These are phyloP conservation scores for Jacaranda copaia DNA, from an alignment of 257 asterid species.

Conservation along the genomic window DNA sequence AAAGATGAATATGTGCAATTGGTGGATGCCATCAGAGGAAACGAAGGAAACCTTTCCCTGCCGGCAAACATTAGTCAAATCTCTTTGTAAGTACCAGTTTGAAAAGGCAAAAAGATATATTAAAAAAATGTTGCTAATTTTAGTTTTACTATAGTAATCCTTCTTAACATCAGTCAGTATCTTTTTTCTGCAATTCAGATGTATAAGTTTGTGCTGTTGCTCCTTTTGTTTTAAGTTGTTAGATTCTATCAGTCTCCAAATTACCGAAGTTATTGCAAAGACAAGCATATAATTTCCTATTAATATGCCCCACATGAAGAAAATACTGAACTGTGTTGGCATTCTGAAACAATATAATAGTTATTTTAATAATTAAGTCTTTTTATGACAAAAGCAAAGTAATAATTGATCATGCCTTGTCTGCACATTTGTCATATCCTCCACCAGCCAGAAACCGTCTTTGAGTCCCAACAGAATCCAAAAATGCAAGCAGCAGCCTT, in stretches of 20 bases:
- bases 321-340: background rate
- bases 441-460: constrained; percentile 54
- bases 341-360: background rate
- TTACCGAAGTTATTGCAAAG: too few relatives aligned
- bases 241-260: background rate
- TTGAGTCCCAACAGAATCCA: constrained; percentile 25
- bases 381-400: background rate
- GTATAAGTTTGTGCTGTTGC: background rate
- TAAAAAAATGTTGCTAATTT: background rate
- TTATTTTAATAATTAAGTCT: background rate
- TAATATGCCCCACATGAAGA: background rate
- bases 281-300: background rate
- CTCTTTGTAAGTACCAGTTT: background rate
- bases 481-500: constrained; percentile 38
- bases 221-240: background rate
- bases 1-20: constrained; percentile 70
- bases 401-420: constrained; percentile 43
- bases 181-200: background rate
- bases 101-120: too few relatives aligned
- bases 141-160: background rate
- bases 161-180: background rate
- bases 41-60: constrained; percentile 69
- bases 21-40: constrained; percentile 63
- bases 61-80: background rate
- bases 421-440: constrained; percentile 57